A percentile compares a stretch with the other conserved stretches of the same genome.
Evolutionary conservation across 352 stramenopile genomes (phyloP).

Genomic region (Thraustotheca clavata): DNA sequence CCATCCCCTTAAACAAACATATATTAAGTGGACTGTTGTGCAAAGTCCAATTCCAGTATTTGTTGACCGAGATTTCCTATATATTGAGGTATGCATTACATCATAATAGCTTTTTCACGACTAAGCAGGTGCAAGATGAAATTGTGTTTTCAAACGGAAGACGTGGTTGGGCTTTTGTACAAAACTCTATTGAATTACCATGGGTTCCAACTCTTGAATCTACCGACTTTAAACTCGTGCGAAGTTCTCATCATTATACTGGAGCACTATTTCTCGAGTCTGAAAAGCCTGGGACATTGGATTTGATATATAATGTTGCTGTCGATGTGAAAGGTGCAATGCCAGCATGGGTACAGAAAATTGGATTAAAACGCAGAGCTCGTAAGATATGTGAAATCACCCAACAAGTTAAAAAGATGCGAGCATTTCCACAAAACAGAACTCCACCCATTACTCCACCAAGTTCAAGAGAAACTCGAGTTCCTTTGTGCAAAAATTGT

Average conservation of each 20-base stretch:
- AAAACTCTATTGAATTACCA: conserved; percentile 9
- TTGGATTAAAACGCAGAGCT: not conserved
- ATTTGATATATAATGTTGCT: not conserved
- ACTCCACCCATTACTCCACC: not conserved
- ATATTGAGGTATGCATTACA: not conserved
- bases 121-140: not conserved
- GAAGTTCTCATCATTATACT: conserved; percentile 4
- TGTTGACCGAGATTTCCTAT: conserved; percentile 16
- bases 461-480: not conserved
- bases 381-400: too few species aligned
- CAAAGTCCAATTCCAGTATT: not conserved
- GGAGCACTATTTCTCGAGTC: conserved; percentile 11
- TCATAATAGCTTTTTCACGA: not conserved
- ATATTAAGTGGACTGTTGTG: conserved; percentile 6
- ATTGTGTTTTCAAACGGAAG: conserved; percentile 6
- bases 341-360: not conserved
- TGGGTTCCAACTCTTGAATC: not conserved
- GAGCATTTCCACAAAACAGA: not conserved
- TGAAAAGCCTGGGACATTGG: conserved; percentile 5
- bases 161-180: conserved; percentile 7
- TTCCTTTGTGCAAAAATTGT: not conserved
- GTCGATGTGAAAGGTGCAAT: conserved; percentile 8
- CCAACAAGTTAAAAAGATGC: not conserved
- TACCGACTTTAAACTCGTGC: conserved; percentile 2
- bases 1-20: not conserved